Conservation (phyloP, 1,139 yeast genomes). For the Candida dubliniensis region DNA sequence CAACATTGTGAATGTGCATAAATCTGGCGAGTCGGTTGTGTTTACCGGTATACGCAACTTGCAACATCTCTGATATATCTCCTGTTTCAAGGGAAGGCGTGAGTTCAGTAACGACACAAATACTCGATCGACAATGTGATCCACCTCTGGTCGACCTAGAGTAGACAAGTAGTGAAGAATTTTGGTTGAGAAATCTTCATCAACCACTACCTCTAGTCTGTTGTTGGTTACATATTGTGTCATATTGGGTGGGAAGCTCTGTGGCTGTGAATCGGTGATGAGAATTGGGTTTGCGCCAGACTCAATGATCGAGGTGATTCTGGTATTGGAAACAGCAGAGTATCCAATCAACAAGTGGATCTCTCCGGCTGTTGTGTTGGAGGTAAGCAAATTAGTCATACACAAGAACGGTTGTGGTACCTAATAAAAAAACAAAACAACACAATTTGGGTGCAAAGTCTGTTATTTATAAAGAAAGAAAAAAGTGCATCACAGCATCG, state of each 20-base stretch:
- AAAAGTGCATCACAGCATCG: too few relatives aligned
- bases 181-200: slow-evolving; percentile 1
- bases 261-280: slow-evolving; percentile 27
- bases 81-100: slow-evolving; percentile 27
- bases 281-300: slow-evolving; percentile 62
- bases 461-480: too few relatives aligned
- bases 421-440: too few relatives aligned
- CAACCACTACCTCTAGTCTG: slow-evolving; percentile 22
- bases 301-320: slow-evolving; percentile 50
- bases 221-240: slow-evolving; percentile 21
- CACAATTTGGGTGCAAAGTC: too few relatives aligned
- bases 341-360: slow-evolving; percentile 63
- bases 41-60: slow-evolving; percentile 77
- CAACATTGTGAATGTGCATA: slow-evolving; percentile 73
- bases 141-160: slow-evolving; percentile 66
- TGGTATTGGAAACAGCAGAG: slow-evolving; percentile 47
- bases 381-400: slow-evolving; percentile 45
- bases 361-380: slow-evolving; percentile 53
- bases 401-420: not conserved
- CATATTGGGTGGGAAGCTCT: slow-evolving; percentile 23
- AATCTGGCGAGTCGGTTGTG: slow-evolving; percentile 69
- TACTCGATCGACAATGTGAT: slow-evolving; percentile 67
- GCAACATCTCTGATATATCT: slow-evolving; percentile 51
- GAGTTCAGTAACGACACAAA: slow-evolving; percentile 54
- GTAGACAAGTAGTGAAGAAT: slow-evolving; percentile 6